phyloP scores from a whole-genome alignment of 1,284 basidiomycete species.

The Microbotryum violaceum region DNA sequence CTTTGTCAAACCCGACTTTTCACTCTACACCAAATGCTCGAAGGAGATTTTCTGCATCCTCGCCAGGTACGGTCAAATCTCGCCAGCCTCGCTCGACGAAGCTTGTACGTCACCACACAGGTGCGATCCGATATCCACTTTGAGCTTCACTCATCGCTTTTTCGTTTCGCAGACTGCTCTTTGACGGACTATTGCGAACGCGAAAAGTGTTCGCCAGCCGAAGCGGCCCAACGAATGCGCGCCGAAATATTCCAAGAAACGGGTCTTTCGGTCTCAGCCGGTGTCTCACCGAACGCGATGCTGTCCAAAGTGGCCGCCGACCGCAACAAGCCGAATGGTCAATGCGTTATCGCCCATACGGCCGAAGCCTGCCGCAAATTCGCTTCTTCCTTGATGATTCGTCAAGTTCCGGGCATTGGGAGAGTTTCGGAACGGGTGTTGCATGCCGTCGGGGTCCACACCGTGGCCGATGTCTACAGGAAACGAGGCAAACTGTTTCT shows the following conservation, averaged over 20 bases:
- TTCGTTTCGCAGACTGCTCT: constrained; percentile 11
- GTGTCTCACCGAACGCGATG: constrained; percentile 46
- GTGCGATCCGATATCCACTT: neutral
- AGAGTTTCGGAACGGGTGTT: constrained; percentile 73
- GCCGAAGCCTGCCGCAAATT: constrained; percentile 59
- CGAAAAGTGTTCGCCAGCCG: constrained; percentile 57
- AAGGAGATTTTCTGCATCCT: constrained; percentile 39
- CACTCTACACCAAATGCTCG: constrained; percentile 37
- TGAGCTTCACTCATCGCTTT: neutral
- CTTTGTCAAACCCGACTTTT: constrained; percentile 49
- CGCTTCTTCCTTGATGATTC: constrained; percentile 64
- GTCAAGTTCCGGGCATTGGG: constrained; percentile 72
- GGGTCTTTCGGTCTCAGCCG: constrained; percentile 78
- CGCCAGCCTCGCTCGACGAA: constrained; percentile 36
- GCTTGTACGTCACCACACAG: constrained; percentile 22
- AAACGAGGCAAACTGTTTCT: constrained; percentile 63
- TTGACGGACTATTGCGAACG: constrained; percentile 38
- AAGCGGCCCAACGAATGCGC: constrained; percentile 71
- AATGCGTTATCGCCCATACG: constrained; percentile 54
- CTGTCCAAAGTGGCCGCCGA: constrained; percentile 66
- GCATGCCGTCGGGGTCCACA: constrained; percentile 77
- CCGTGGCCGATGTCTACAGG: constrained; percentile 73
- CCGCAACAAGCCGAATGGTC: constrained; percentile 83
- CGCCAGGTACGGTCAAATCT: constrained; percentile 29
- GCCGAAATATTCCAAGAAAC: constrained; percentile 64